Evolutionary conservation across 805 yeast genomes (phyloP), one percentile per base, ranked within the genome.

Genomic region (Wickerhamomyces chaumierensis): DNA sequence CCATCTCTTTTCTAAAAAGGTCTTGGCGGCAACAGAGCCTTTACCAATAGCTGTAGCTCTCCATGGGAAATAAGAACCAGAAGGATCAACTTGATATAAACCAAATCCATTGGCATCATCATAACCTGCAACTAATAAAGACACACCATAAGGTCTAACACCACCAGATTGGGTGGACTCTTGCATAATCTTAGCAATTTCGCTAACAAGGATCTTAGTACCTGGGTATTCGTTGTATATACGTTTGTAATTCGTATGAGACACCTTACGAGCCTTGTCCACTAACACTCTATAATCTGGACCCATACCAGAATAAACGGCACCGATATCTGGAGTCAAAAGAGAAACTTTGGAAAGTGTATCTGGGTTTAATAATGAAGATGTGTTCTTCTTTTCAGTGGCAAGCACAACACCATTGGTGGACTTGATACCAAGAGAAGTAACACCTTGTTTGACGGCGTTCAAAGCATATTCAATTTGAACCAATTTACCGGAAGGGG

Each of bases 131-230:
- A 92, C 87, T 40, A 92, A 68, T 41, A 92, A 66, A 11, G 96
- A 85, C 18, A 94, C 96, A 43, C 99, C 99, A 58, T 78, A 92
- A n/a, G 98, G 99, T 58, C 99, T 77, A 46, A 92, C 95, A 62
- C 98, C 99, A 37, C 96, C 98, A 38, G 87, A 79, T 59, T 92
- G 98, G 2, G 97, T 92, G n/a, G 95, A 88, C 60, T 90, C 96
- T 62, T 92, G 99, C 85, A 92, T 94, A 39, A 87, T 80, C 55
- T 83, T 83, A 39, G 99, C 99, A 48, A 92, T 77, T 59, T 92
- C 96, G 45, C 88, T 84, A 20, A 92, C 97, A 50, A 92, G 68
- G 47, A 90, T 81, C 57, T 85, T 83, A 3, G 95, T 92, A 34
- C 97, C 96, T 12, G 98, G 99, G 61, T 92, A 85, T 62, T 92